Percentiles rank a stretch among this genome's conserved stretches.
phyloP scores from a whole-genome alignment of 108 stramenopile genomes.

The Cyclostephanos invisitatus region DNA sequence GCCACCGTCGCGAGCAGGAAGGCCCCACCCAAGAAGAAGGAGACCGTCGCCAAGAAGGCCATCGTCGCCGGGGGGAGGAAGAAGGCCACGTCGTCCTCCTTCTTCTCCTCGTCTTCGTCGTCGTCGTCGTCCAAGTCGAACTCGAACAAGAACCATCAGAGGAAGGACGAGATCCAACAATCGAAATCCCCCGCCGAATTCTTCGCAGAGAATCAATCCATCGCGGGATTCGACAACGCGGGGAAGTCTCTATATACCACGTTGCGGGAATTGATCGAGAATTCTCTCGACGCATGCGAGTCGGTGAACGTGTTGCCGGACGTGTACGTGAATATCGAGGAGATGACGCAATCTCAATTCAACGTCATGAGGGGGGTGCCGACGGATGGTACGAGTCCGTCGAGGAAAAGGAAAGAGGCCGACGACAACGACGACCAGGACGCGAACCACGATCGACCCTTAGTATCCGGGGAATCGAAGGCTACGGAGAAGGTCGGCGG shows the following conservation, averaged over 20 bases:
- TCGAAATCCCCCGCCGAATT: slow-evolving; percentile 94
- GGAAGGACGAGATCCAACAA: slow-evolving; percentile 68
- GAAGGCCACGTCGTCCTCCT: neutral
- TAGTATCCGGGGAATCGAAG: neutral
- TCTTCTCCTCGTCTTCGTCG: neutral
- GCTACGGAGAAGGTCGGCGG: neutral
- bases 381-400: slow-evolving; percentile 21
- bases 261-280: slow-evolving; percentile 93
- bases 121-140: neutral
- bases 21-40: neutral
- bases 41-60: neutral
- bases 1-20: too few relatives aligned
- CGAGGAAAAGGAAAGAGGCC: slow-evolving; percentile 18
- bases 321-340: slow-evolving; percentile 80
- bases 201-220: slow-evolving; percentile 97
- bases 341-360: slow-evolving; percentile 86
- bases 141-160: neutral
- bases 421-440: slow-evolving; percentile 1
- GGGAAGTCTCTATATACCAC: slow-evolving; percentile 96
- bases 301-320: slow-evolving; percentile 80
- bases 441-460: neutral
- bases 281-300: slow-evolving; percentile 94
- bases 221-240: slow-evolving; percentile 96
- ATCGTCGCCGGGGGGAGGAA: too few relatives aligned
- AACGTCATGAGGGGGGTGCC: slow-evolving; percentile 74